phyloP scores from a whole-genome alignment of 441 rosid species.

The Bocquillonia castaneifolia region DNA sequence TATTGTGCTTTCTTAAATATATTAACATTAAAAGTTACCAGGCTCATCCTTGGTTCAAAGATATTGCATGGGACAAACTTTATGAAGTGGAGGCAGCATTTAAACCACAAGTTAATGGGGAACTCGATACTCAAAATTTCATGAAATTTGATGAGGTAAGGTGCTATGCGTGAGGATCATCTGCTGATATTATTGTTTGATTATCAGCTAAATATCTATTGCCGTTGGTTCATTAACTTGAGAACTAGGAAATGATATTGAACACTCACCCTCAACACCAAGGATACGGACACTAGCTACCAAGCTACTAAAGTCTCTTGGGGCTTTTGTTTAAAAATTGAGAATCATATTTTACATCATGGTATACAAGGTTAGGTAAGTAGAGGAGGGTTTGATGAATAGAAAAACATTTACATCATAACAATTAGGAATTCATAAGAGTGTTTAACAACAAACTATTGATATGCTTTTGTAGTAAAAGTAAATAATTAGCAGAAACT shows the following conservation, averaged over 20 bases:
- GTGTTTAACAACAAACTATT: not conserved
- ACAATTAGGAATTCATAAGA: not conserved
- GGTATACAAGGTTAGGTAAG: not conserved
- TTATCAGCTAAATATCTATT: not conserved
- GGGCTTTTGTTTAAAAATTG: constrained; percentile 1
- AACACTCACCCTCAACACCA: not conserved
- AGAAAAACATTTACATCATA: not conserved
- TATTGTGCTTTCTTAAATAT: constrained; percentile 19
- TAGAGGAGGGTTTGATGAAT: constrained; percentile 4
- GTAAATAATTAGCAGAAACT: not conserved
- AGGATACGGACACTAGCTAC: not conserved
- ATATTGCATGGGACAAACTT: constrained; percentile 67
- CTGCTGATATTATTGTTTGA: not conserved
- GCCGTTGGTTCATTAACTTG: constrained; percentile 4
- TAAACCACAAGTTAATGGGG: constrained; percentile 86
- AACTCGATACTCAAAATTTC: constrained; percentile 91
- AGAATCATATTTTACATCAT: not conserved
- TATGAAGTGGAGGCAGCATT: constrained; percentile 91
- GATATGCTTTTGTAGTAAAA: not conserved
- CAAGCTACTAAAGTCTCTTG: constrained; percentile 2
- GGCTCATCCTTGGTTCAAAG: constrained; percentile 97
- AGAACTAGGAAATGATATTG: not conserved
- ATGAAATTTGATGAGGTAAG: constrained; percentile 93
- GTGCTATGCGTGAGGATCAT: not conserved
- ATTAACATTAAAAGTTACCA: constrained; percentile 29